Evolutionary conservation across 2,329 filamentous ascomycete species (phyloP).

Genomic region (Venturia aucupariae): DNA sequence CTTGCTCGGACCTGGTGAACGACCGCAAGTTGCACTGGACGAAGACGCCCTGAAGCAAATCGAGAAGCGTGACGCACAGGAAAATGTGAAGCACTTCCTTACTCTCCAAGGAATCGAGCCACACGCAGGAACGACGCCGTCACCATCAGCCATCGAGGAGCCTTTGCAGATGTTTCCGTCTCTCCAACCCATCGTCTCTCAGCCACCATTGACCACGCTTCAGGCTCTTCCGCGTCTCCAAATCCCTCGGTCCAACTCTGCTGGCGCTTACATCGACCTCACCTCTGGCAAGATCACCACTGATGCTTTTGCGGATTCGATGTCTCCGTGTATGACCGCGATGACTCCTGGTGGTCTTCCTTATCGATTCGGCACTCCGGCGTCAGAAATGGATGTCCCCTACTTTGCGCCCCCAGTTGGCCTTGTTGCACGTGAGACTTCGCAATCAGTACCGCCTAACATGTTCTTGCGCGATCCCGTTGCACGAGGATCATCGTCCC

Average conservation of each 20-base stretch:
- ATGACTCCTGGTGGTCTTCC: constrained; percentile 27
- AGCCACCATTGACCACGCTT: constrained; percentile 42
- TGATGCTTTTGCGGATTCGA: constrained; percentile 29
- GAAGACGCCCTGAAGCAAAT: constrained; percentile 63
- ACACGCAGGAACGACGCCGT: constrained; percentile 41
- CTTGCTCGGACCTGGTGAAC: constrained; percentile 61
- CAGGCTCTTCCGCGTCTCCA: constrained; percentile 46
- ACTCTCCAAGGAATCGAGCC: constrained; percentile 66
- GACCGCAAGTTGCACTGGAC: constrained; percentile 59
- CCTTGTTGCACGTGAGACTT: constrained; percentile 66
- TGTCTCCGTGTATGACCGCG: constrained; percentile 31
- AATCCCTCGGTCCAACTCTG: constrained; percentile 38
- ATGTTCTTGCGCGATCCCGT: constrained; percentile 64
- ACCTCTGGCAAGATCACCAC: constrained; percentile 25
- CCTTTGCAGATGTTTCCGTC: constrained; percentile 44
- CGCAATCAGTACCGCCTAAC: constrained; percentile 86
- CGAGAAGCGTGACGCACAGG: constrained; percentile 69
- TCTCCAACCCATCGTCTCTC: constrained; percentile 30
- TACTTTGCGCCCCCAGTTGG: constrained; percentile 63
- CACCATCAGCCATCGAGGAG: constrained; percentile 26
- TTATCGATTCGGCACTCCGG: constrained; percentile 75
- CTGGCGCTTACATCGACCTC: constrained; percentile 29
- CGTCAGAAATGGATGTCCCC: constrained; percentile 85
- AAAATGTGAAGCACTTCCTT: constrained; percentile 87
- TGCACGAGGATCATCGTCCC: constrained; percentile 29